These are phyloP conservation scores for Antitrichia curtipendula DNA, from an alignment of 225 moss, liverwort and hornwort genomes.

Conservation along the genomic window DNA sequence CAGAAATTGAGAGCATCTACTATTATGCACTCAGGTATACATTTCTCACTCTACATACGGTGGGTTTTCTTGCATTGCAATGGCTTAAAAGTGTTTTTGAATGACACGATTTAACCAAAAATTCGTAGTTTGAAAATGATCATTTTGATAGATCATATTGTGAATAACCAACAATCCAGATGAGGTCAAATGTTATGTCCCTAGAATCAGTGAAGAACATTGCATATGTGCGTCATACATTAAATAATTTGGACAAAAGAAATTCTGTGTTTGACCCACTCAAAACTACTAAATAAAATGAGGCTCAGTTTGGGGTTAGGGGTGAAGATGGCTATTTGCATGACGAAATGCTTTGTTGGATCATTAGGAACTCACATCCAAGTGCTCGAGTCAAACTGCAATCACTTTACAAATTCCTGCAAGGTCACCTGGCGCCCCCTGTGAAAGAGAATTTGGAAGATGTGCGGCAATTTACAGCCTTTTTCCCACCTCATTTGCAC, in stretches of 20 bases:
- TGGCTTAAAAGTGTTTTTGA: background rate
- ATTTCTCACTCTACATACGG: background rate
- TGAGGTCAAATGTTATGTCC: background rate
- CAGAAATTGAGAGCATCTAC: conserved; percentile 96
- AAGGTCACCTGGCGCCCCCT: conserved; percentile 92
- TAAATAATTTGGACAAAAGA: background rate
- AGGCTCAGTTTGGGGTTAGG: background rate
- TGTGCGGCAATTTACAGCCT: conserved; percentile 77
- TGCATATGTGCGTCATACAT: background rate
- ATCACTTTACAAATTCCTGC: conserved; percentile 87
- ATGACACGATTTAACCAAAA: background rate
- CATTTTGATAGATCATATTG: background rate
- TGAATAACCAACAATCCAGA: background rate
- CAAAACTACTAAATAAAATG: background rate
- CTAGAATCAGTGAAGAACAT: background rate
- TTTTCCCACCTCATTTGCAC: conserved; percentile 83
- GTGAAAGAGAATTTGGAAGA: conserved; percentile 90
- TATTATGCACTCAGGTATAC: conserved; percentile 60
- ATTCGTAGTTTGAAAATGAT: background rate
- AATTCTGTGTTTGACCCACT: background rate
- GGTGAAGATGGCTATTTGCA: background rate
- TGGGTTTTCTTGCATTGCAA: background rate
- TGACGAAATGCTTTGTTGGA: background rate
- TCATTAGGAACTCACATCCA: conserved; percentile 63
- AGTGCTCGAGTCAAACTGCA: conserved; percentile 96